These are phyloP conservation scores for Ottelia alismoides DNA, from an alignment of 106 monocot genomes.

Conservation along the genomic window DNA sequence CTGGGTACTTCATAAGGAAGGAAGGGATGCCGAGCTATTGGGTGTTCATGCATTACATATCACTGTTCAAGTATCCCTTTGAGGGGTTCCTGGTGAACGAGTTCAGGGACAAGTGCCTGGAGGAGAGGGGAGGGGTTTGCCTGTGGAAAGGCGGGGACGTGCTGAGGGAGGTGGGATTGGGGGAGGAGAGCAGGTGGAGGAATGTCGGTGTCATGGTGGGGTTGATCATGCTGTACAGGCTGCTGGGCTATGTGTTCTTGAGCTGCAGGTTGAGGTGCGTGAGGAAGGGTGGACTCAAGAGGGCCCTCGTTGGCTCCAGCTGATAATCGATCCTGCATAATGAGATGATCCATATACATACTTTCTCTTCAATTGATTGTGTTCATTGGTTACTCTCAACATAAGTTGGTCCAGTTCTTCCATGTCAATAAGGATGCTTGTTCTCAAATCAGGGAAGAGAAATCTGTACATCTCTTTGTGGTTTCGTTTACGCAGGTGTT, in stretches of 20 bases:
- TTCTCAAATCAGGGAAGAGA: too few species aligned
- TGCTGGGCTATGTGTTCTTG: slow-evolving; percentile 57
- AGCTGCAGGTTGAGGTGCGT: slow-evolving; percentile 42
- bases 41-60: slow-evolving; percentile 91
- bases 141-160: slow-evolving; percentile 45
- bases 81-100: slow-evolving; percentile 83
- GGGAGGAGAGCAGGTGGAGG: slow-evolving; percentile 51
- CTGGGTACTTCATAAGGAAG: slow-evolving; percentile 87
- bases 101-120: slow-evolving; percentile 66
- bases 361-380: too few species aligned
- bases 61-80: slow-evolving; percentile 90
- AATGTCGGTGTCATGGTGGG: slow-evolving; percentile 65
- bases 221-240: slow-evolving; percentile 57
- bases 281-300: slow-evolving; percentile 35
- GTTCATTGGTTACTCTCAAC: too few species aligned
- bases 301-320: slow-evolving; percentile 11
- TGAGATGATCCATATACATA: too few species aligned
- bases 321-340: too few species aligned
- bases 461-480: too few species aligned
- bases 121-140: slow-evolving; percentile 35
- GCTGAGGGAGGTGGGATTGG: slow-evolving; percentile 58
- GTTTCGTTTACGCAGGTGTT: too few species aligned
- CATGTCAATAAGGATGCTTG: too few species aligned
- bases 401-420: too few species aligned
- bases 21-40: slow-evolving; percentile 68